A percentile compares a stretch with the other conserved stretches of the same genome.
Evolutionary conservation across 2,329 filamentous ascomycete genomes (phyloP).

Genomic region (Colletotrichum acutatum): DNA sequence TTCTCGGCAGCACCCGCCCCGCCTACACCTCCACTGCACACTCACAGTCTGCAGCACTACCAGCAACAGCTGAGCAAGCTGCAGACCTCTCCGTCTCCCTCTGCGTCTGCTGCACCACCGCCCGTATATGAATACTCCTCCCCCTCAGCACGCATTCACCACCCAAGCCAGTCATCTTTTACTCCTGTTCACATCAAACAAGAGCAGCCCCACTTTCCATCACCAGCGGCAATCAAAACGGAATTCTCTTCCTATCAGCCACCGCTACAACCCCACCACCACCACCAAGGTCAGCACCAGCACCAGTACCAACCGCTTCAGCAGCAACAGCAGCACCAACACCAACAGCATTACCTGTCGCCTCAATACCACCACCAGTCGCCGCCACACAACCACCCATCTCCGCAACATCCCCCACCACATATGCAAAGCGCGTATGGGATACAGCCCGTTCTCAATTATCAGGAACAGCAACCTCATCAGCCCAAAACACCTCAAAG

Average conservation of each 20-base stretch:
- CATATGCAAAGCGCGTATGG: slow-evolving; percentile 22
- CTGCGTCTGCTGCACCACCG: slow-evolving; percentile 17
- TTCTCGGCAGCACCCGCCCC: slow-evolving; percentile 50
- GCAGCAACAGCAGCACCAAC: slow-evolving; percentile 45
- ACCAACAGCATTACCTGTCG: slow-evolving; percentile 38
- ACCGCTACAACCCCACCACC: slow-evolving; percentile 41
- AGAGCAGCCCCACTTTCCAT: slow-evolving; percentile 34
- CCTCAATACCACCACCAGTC: slow-evolving; percentile 39
- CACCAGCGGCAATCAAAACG: slow-evolving; percentile 35
- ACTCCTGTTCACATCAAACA: slow-evolving; percentile 36
- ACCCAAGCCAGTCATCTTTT: slow-evolving; percentile 34
- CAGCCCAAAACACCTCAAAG: slow-evolving; percentile 26
- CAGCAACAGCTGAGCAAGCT: slow-evolving; percentile 29
- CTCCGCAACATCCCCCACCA: slow-evolving; percentile 35
- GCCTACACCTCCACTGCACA: slow-evolving; percentile 41
- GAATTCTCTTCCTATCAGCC: slow-evolving; percentile 31
- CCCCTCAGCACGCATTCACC: slow-evolving; percentile 30
- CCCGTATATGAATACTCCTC: slow-evolving; percentile 36
- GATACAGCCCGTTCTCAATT: slow-evolving; percentile 19
- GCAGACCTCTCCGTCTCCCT: slow-evolving; percentile 19
- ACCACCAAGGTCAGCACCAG: slow-evolving; percentile 44
- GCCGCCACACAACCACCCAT: slow-evolving; percentile 38
- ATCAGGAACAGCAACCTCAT: slow-evolving; percentile 28
- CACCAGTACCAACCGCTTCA: slow-evolving; percentile 41
- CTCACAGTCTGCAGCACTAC: slow-evolving; percentile 42